These are phyloP conservation scores for Trypanosoma scelopori DNA, from an alignment of 208 protist species.

Conservation along the genomic window DNA sequence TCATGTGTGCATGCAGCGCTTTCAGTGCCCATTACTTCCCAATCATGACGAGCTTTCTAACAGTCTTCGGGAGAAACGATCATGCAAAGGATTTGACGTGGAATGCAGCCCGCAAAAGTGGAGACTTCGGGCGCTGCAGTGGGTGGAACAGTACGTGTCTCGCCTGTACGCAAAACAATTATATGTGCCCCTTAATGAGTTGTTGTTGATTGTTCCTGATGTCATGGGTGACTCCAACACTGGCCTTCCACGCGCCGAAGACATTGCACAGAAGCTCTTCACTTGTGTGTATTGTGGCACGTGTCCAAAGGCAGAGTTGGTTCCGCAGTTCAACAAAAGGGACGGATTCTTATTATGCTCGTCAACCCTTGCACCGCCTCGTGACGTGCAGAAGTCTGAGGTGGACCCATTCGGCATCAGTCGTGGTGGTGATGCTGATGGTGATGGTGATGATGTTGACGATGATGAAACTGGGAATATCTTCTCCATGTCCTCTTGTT, in stretches of 20 bases:
- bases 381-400: too few relatives aligned
- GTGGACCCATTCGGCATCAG: too few relatives aligned
- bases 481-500: too few relatives aligned
- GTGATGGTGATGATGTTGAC: too few relatives aligned
- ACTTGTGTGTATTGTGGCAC: constrained; percentile 80
- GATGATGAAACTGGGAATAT: too few relatives aligned
- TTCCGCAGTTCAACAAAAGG: constrained; percentile 26
- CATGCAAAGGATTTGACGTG: background rate
- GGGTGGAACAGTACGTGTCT: constrained; percentile 76
- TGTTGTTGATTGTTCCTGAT: constrained; percentile 74
- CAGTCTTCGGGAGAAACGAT: background rate
- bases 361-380: too few relatives aligned
- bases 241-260: constrained; percentile 57
- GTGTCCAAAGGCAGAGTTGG: constrained; percentile 61
- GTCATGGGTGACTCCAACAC: constrained; percentile 66
- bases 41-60: background rate
- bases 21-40: constrained; percentile 27
- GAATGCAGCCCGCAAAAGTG: constrained; percentile 48
- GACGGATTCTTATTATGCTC: constrained; percentile 2
- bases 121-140: constrained; percentile 79
- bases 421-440: too few relatives aligned
- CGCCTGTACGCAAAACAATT: constrained; percentile 58
- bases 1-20: constrained; percentile 28
- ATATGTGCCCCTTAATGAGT: constrained; percentile 80
- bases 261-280: constrained; percentile 80